Evolutionary conservation across 2,329 filamentous ascomycete species (phyloP).

Genomic region (Akanthomyces lecanii): DNA sequence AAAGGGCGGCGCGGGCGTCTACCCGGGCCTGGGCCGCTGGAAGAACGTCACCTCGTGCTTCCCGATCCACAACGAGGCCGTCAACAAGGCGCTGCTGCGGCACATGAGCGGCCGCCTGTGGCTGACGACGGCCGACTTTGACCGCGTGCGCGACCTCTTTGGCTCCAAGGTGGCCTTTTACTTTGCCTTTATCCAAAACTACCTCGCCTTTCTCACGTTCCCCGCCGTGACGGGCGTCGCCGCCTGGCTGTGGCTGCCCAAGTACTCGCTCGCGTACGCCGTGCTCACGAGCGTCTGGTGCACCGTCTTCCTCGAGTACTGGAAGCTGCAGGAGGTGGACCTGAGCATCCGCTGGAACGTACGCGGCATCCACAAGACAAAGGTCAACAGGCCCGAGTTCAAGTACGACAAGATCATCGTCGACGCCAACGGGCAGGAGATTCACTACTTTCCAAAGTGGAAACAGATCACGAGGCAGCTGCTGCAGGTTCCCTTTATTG

Average conservation of each 20-base stretch:
- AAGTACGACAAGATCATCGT: slow-evolving; percentile 56
- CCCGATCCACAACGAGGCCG: slow-evolving; percentile 55
- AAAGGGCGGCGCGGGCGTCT: slow-evolving; percentile 60
- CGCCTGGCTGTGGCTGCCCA: slow-evolving; percentile 63
- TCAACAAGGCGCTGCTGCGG: slow-evolving; percentile 54
- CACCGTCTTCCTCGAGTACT: slow-evolving; percentile 72
- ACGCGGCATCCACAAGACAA: slow-evolving; percentile 61
- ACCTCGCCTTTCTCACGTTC: slow-evolving; percentile 66
- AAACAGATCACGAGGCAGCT: slow-evolving; percentile 64
- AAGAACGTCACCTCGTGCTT: slow-evolving; percentile 57
- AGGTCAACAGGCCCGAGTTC: slow-evolving; percentile 62
- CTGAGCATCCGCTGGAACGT: slow-evolving; percentile 70
- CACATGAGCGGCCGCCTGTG: slow-evolving; percentile 52
- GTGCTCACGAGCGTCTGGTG: slow-evolving; percentile 65
- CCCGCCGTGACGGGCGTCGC: slow-evolving; percentile 65
- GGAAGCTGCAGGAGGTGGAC: slow-evolving; percentile 72
- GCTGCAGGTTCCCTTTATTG: slow-evolving; percentile 64
- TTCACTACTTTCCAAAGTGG: slow-evolving; percentile 58
- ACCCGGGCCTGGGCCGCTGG: slow-evolving; percentile 55
- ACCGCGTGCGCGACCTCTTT: slow-evolving; percentile 57
- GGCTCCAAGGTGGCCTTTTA: slow-evolving; percentile 71
- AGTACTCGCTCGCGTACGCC: slow-evolving; percentile 67
- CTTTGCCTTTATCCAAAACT: slow-evolving; percentile 77
- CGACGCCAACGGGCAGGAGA: slow-evolving; percentile 60
- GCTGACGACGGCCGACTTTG: slow-evolving; percentile 48